Base-by-base conservation (phyloP, 805 yeast genomes). In the Candida wancherniae region DNA sequence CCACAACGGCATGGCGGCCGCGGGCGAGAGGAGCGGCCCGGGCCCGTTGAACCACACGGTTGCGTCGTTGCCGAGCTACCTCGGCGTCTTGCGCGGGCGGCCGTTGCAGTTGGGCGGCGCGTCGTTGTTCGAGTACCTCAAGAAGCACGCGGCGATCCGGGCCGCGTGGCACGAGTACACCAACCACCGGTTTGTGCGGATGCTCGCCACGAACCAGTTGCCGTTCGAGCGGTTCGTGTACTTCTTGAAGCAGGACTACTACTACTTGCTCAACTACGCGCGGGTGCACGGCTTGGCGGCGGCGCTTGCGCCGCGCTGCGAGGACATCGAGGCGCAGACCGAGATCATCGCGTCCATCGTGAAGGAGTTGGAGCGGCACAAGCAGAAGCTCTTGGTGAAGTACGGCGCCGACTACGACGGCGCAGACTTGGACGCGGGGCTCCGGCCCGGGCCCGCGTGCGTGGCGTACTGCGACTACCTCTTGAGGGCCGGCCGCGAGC, bases 191-290 rank as follows among this genome's bases (percentile, higher is more conserved):
- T 84, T 84, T 53, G 74, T 82, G 9, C 50, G 56, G 29, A 53
- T 60, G 28, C 48, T 82, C 11, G 80, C 83, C 1, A 50, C 61
- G 10, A 75, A 76, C 19, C 48, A 68, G 4, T 58, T 84, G 18
- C 66, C 71, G 3, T 55, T 61, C 14, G 55, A 59, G 7, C 63
- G 67, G 31, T 84, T 82, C 53, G 57, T 68, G 25, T 70, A 71
- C 45, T 80, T 63, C 40, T 54, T 75, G 36, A 61, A 63, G 41
- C 82, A 84, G 57, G 94, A 84, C 56, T 80, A 75, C 57, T 68
- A 74, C 22, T 84, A 84, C 45, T 61, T 84, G 34, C 51, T 72
- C n/a, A 78, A 75, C 40, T 84, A 83, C 48, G 79, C 82, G 1
- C 71, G 73, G 34, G 70, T 82, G 8, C 84, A 80, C 45, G 72